A percentile compares a stretch with the other conserved stretches of the same genome.
Evolutionary conservation across 805 yeast species (phyloP).

Genomic region (Brettanomyces sp.): DNA sequence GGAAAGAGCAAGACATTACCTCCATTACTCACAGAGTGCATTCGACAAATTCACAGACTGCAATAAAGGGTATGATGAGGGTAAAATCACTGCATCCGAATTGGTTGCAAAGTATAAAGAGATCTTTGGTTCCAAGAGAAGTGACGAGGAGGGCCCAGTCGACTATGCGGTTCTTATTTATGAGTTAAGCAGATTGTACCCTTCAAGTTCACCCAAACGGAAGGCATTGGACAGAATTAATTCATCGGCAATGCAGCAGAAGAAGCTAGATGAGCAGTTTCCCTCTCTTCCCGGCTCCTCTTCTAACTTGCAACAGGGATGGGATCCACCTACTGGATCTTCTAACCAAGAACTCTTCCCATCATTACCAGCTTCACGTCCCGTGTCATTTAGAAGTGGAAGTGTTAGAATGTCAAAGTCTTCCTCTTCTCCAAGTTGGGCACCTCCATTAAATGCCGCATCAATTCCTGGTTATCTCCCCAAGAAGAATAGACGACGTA

Average conservation of each 20-base stretch:
- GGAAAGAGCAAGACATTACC: conserved; percentile 77
- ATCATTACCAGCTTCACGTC: not conserved
- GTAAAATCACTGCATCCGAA: conserved; percentile 37
- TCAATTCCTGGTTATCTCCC: conserved; percentile 13
- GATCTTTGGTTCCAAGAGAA: conserved; percentile 31
- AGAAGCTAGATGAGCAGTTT: conserved; percentile 30
- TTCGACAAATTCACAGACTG: conserved; percentile 40
- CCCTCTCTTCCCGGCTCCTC: conserved; percentile 36
- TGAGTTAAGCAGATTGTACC: conserved; percentile 52
- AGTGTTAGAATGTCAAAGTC: conserved; percentile 5
- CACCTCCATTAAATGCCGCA: conserved; percentile 11
- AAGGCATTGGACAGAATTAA: conserved; percentile 27
- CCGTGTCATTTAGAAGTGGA: not conserved
- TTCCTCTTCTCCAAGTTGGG: conserved; percentile 3
- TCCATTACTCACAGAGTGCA: conserved; percentile 40
- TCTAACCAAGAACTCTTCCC: not conserved
- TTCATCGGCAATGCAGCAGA: conserved; percentile 15
- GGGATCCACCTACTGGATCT: not conserved
- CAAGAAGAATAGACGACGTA: not conserved
- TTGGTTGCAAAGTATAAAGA: conserved; percentile 36
- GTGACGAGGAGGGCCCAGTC: conserved; percentile 21
- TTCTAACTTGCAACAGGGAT: conserved; percentile 8
- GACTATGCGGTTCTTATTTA: conserved; percentile 50
- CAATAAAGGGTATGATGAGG: conserved; percentile 39
- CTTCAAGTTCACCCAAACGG: conserved; percentile 34